A percentile compares a stretch with the other conserved stretches of the same genome.
Evolutionary conservation across 352 stramenopile species (phyloP).

Genomic region (Phytopythium montanum): DNA sequence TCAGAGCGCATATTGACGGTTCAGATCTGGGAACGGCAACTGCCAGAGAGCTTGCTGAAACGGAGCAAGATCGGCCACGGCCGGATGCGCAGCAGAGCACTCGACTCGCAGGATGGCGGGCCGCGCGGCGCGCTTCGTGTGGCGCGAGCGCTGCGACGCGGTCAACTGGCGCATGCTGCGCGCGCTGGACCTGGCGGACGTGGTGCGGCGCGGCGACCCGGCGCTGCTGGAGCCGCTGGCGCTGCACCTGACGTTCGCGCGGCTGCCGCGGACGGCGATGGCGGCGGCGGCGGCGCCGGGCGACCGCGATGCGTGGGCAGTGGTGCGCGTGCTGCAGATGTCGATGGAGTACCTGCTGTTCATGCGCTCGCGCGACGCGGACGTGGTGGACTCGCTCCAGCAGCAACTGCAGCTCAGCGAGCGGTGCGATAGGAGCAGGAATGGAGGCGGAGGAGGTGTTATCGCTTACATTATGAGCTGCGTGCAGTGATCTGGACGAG

Average conservation of each 20-base stretch:
- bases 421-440: conserved; percentile 2
- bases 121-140: conserved; percentile 49
- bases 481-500: conserved; percentile 36
- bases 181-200: conserved; percentile 41
- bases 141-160: conserved; percentile 67
- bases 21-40: not conserved
- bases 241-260: conserved; percentile 71
- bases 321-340: conserved; percentile 67
- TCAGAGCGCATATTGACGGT: not conserved
- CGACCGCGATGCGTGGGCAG: conserved; percentile 60
- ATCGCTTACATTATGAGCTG: not conserved
- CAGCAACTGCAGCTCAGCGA: conserved; percentile 43
- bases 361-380: conserved; percentile 45
- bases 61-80: conserved; percentile 4
- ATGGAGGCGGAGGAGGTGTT: not conserved
- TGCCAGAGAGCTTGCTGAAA: not conserved
- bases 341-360: conserved; percentile 79
- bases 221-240: conserved; percentile 62
- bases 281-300: conserved; percentile 5
- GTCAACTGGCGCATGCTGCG: conserved; percentile 69
- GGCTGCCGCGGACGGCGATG: conserved; percentile 20
- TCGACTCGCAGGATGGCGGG: not conserved
- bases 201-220: conserved; percentile 50
- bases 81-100: not conserved
- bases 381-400: conserved; percentile 45